Base-by-base conservation (phyloP, 2,329 filamentous ascomycete genomes). In the Venturia nashicola region DNA sequence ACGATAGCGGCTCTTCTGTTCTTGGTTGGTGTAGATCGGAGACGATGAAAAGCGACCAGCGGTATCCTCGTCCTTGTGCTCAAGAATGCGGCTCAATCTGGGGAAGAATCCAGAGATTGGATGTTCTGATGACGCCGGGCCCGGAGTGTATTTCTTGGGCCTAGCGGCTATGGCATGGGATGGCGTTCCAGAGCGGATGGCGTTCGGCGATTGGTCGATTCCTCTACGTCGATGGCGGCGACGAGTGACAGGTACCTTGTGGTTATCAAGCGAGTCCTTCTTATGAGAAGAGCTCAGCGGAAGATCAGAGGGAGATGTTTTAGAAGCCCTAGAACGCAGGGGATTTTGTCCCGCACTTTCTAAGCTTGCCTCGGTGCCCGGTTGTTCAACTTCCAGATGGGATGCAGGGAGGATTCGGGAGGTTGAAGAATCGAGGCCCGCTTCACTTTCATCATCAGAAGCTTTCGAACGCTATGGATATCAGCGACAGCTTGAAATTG, bases 51-150 rank as follows among this genome's bases (percentile, higher is more conserved):
- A 36, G 5, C 51, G 51, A 12, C 32, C 39, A 36, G 51, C 14
- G 14, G 51, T 57, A 18, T 36, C 51, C 18, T 57, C 51, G 62
- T 75, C 73, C 62, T 69, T 74, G 11, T 69, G 70, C 67, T 78
- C 77, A 59, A 72, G 68, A 69, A 77, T 78, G 46, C 74, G 75
- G 67, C 70, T 68, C 23, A 79, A 72, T 62, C 71, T 74, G 46
- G 77, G 75, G 51, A 76, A 70, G 68, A 74, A 77, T n/a, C 51
- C 51, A 57, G 27, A 18, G 7, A 36, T 6, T n/a, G 51, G 32
- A 27, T 57, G n/a, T 36, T 57, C 51, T 27, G 51, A 57, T 32
- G 51, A 57, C 18, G 51, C 27, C 18, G 51, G 32, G 4, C 14
- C 18, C 5, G 32, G 39, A 12, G 51, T 36, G 14, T 14, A 8